Percentiles rank a stretch among this genome's conserved stretches.
These are phyloP conservation scores for Isochrysis galbana DNA, from an alignment of 78 protist genomes.

Conservation along the genomic window DNA sequence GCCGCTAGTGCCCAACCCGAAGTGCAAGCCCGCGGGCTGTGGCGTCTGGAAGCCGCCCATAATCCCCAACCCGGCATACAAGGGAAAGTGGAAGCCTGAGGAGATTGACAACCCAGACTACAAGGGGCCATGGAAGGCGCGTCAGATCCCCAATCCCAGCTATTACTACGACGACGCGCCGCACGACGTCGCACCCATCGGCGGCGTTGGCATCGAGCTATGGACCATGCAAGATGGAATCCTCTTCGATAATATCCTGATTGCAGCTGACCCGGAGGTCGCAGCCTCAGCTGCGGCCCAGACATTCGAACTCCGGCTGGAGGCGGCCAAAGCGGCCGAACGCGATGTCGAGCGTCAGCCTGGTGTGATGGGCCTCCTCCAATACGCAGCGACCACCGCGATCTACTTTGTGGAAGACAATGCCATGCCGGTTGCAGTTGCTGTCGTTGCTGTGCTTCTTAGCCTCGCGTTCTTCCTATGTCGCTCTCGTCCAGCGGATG, in stretches of 20 bases:
- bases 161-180: neutral
- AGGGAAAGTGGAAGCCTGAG: slow-evolving; percentile 37
- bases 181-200: neutral
- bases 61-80: slow-evolving; percentile 31
- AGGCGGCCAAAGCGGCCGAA: neutral
- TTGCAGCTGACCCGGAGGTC: neutral
- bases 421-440: neutral
- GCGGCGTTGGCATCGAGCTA: slow-evolving; percentile 29
- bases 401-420: neutral
- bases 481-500: neutral
- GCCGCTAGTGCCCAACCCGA: slow-evolving; percentile 48
- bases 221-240: slow-evolving; percentile 30
- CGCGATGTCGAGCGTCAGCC: neutral
- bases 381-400: neutral
- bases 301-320: neutral
- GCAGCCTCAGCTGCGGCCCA: neutral
- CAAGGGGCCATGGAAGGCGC: slow-evolving; percentile 37
- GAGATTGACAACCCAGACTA: slow-evolving; percentile 35
- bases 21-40: slow-evolving; percentile 6
- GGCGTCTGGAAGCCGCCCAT: slow-evolving; percentile 47
- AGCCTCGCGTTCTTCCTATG: neutral
- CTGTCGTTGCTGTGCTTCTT: neutral
- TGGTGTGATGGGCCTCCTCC: neutral
- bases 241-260: slow-evolving; percentile 6
- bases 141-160: slow-evolving; percentile 18